phyloP scores from a whole-genome alignment of 2,329 filamentous ascomycete species.

The Alternaria gansuensis region DNA sequence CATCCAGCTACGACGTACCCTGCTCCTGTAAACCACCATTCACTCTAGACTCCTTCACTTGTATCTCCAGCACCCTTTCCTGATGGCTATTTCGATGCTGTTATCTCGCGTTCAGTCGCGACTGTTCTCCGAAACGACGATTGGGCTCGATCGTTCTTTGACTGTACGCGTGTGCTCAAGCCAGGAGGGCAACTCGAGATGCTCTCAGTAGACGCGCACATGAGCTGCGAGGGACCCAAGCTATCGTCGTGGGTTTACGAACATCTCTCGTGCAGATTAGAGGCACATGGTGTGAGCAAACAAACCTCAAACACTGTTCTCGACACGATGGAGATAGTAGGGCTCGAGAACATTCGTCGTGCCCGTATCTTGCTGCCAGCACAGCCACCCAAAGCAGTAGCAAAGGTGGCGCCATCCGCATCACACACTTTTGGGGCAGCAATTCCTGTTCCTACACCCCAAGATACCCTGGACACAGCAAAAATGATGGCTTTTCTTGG shows the following conservation, averaged over 20 bases:
- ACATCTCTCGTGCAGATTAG: constrained; percentile 31
- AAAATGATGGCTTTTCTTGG: constrained; percentile 42
- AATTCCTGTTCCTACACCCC: constrained; percentile 26
- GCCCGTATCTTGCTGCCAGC: constrained; percentile 39
- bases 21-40: constrained; percentile 42
- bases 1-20: constrained; percentile 34
- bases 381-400: constrained; percentile 23
- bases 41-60: constrained; percentile 36
- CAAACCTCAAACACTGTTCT: constrained; percentile 39
- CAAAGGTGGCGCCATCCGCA: constrained; percentile 16
- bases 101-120: constrained; percentile 38
- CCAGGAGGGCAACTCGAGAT: constrained; percentile 41
- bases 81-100: constrained; percentile 39
- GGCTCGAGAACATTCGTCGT: constrained; percentile 39
- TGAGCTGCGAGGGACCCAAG: constrained; percentile 36
- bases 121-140: constrained; percentile 39
- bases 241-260: constrained; percentile 39
- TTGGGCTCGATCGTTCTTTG: constrained; percentile 41
- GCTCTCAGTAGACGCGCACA: constrained; percentile 37
- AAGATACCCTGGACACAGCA: constrained; percentile 33
- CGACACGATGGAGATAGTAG: constrained; percentile 43
- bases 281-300: constrained; percentile 35
- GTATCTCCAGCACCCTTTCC: constrained; percentile 37
- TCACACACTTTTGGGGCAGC: constrained; percentile 16
- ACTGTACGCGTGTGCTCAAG: constrained; percentile 42